These are phyloP conservation scores for Phoenix dactylifera DNA, from an alignment of 176 grass and related monocot genomes.

Conservation along the genomic window DNA sequence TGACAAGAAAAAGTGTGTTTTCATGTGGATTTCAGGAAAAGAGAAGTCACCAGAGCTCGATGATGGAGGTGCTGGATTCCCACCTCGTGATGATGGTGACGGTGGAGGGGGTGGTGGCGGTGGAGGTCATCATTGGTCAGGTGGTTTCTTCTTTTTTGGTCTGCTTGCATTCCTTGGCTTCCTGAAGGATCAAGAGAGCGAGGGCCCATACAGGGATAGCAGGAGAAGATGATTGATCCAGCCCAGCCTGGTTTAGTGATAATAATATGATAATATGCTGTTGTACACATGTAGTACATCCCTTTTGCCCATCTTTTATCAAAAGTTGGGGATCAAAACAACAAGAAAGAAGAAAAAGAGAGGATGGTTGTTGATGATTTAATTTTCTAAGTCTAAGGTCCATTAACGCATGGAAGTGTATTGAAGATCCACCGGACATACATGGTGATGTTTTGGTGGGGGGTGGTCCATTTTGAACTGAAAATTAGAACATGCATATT, in stretches of 20 bases:
- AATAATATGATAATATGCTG: background rate
- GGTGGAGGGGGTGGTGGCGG: background rate
- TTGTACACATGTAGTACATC: too few relatives aligned
- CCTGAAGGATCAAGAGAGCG: conserved; percentile 12
- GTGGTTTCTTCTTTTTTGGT: conserved; percentile 9
- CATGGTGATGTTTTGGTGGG: too few relatives aligned
- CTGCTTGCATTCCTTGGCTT: conserved; percentile 2
- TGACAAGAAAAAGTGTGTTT: background rate
- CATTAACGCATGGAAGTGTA: too few relatives aligned
- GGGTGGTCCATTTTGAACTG: too few relatives aligned
- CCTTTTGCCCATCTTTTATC: too few relatives aligned
- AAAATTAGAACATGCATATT: too few relatives aligned
- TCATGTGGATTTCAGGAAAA: conserved; percentile 9
- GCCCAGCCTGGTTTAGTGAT: background rate
- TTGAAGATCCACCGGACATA: too few relatives aligned
- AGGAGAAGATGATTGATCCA: background rate
- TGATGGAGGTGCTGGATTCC: conserved; percentile 23
- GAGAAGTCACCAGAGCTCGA: conserved; percentile 25
- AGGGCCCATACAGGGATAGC: background rate
- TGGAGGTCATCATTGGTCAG: conserved; percentile 1
- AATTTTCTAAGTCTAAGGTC: too few relatives aligned
- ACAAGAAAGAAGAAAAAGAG: too few relatives aligned
- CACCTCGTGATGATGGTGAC: conserved; percentile 26
- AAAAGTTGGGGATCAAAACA: too few relatives aligned
- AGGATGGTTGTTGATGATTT: too few relatives aligned